These are phyloP conservation scores for Yamadazyma blattariae DNA, from an alignment of 1,139 yeast species.

Conservation along the genomic window DNA sequence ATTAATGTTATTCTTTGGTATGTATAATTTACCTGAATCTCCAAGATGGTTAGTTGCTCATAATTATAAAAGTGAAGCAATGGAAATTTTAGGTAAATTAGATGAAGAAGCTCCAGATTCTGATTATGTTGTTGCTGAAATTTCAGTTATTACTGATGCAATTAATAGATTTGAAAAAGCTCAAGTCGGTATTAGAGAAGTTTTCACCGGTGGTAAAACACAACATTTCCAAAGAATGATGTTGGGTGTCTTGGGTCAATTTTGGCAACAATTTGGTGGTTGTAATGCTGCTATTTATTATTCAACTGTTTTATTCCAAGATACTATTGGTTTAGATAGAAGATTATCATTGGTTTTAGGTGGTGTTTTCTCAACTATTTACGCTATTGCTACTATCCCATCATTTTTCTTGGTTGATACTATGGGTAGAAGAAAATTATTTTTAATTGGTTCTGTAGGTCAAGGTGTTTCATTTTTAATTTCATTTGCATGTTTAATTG, in stretches of 20 bases:
- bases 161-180: slow-evolving; percentile 35
- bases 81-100: slow-evolving; percentile 35
- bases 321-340: slow-evolving; percentile 47
- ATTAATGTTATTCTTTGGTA: slow-evolving; percentile 14
- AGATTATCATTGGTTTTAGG: slow-evolving; percentile 54
- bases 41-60: slow-evolving; percentile 44
- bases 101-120: slow-evolving; percentile 35
- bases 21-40: slow-evolving; percentile 21
- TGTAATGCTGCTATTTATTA: slow-evolving; percentile 66
- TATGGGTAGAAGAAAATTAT: slow-evolving; percentile 59
- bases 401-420: slow-evolving; percentile 60
- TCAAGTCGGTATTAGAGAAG: slow-evolving; percentile 42
- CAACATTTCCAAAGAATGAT: slow-evolving; percentile 52
- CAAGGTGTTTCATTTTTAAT: slow-evolving; percentile 37
- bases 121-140: slow-evolving; percentile 42
- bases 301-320: slow-evolving; percentile 56
- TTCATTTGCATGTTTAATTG: slow-evolving; percentile 37
- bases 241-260: slow-evolving; percentile 51
- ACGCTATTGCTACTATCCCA: slow-evolving; percentile 57
- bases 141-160: slow-evolving; percentile 37
- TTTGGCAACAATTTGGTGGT: slow-evolving; percentile 55
- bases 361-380: slow-evolving; percentile 59
- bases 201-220: slow-evolving; percentile 54
- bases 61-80: slow-evolving; percentile 49
- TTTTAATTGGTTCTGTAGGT: slow-evolving; percentile 46